Conservation (phyloP, 495 filamentous ascomycete genomes). For the Lasiosphaeria miniovina region DNA sequence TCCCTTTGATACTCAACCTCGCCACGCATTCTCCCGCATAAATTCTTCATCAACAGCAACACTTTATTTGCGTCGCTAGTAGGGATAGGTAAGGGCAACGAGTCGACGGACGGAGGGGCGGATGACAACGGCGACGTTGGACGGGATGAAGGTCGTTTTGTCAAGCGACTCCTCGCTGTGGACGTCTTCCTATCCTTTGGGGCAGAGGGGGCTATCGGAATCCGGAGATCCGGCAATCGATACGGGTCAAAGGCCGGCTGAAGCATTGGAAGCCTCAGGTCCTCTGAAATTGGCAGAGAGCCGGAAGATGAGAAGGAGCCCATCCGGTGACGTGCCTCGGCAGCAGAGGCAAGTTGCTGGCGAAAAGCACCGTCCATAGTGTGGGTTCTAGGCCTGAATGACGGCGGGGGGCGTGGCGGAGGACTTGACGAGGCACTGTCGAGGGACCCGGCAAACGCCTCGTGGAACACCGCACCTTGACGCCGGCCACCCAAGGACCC, state of each 20-base stretch:
- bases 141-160: constrained; percentile 48
- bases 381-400: constrained; percentile 48
- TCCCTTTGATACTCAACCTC: constrained; percentile 62
- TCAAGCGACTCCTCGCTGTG: constrained; percentile 37
- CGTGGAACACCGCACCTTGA: constrained; percentile 53
- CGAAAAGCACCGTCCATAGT: constrained; percentile 52
- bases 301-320: constrained; percentile 54
- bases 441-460: constrained; percentile 41
- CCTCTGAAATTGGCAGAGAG: constrained; percentile 40
- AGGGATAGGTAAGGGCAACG: constrained; percentile 53
- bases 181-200: constrained; percentile 45
- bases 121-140: constrained; percentile 48
- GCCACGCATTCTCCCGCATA: constrained; percentile 69
- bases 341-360: constrained; percentile 35
- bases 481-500: constrained; percentile 30
- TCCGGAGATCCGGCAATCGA: constrained; percentile 36
- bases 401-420: constrained; percentile 28
- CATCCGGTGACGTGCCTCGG: constrained; percentile 47
- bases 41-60: constrained; percentile 63
- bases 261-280: constrained; percentile 32
- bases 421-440: constrained; percentile 39
- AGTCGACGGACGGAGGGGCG: constrained; percentile 50
- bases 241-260: constrained; percentile 39
- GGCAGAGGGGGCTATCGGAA: constrained; percentile 16
- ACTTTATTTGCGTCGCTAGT: constrained; percentile 62